Conservation (phyloP, 1,284 basidiomycete species). For the Rhodotorula sp. region DNA sequence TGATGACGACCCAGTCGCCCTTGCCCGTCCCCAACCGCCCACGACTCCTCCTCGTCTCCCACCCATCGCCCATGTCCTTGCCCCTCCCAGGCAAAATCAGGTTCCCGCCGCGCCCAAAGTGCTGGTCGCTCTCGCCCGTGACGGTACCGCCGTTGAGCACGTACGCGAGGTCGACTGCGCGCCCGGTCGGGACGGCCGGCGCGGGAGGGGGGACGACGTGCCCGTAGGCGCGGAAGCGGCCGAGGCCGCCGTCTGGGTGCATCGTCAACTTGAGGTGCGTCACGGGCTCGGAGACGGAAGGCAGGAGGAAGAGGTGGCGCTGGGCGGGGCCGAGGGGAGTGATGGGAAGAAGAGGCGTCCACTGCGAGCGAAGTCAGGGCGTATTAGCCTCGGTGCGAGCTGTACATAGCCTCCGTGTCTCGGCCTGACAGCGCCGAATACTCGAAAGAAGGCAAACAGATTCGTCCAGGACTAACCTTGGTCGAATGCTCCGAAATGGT, state of each 20-base stretch:
- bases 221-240: constrained; percentile 52
- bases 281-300: constrained; percentile 54
- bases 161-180: constrained; percentile 78
- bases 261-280: constrained; percentile 91
- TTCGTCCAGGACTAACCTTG: constrained; percentile 20
- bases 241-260: constrained; percentile 88
- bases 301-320: constrained; percentile 80
- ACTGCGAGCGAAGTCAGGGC: constrained; percentile 56
- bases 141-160: constrained; percentile 86
- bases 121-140: constrained; percentile 72
- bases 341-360: constrained; percentile 75
- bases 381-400: background rate
- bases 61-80: constrained; percentile 85
- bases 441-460: background rate
- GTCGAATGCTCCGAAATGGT: constrained; percentile 35
- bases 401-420: too few species aligned
- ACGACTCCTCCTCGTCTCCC: constrained; percentile 93
- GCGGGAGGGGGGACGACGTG: constrained; percentile 62
- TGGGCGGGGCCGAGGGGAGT: constrained; percentile 76
- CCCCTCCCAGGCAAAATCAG: constrained; percentile 87
- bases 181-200: constrained; percentile 40
- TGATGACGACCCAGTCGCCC: constrained; percentile 88
- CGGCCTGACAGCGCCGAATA: background rate
- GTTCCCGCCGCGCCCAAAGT: constrained; percentile 90
- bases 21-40: constrained; percentile 60